Conservation (phyloP, 768 basidiomycete species). For the Leccinum fibrillosum region DNA sequence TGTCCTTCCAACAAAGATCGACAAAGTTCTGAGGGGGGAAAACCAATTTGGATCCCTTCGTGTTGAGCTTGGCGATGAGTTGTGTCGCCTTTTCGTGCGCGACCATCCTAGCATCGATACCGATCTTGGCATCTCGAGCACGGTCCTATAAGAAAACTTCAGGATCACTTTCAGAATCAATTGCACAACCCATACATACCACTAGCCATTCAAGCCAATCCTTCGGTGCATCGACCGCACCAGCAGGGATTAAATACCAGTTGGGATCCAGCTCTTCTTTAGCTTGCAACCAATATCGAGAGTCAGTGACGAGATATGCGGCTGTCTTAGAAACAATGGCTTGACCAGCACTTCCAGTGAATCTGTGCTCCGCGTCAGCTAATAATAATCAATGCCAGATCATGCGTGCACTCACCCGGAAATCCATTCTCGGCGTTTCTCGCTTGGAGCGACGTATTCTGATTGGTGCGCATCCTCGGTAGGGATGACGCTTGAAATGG, state of each 20-base stretch:
- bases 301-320: conserved; percentile 77
- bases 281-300: conserved; percentile 83
- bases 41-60: conserved; percentile 60
- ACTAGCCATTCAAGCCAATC: conserved; percentile 82
- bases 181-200: conserved; percentile 38
- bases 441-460: conserved; percentile 74
- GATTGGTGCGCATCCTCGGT: conserved; percentile 82
- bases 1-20: conserved; percentile 78
- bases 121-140: conserved; percentile 51
- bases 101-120: conserved; percentile 83
- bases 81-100: conserved; percentile 66
- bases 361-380: conserved; percentile 37
- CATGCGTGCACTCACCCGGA: conserved; percentile 54
- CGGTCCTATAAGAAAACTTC: conserved; percentile 33
- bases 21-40: conserved; percentile 84
- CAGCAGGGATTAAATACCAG: conserved; percentile 69
- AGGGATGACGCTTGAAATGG: conserved; percentile 58
- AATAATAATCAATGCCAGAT: conserved; percentile 23
- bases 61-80: conserved; percentile 53
- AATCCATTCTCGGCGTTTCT: conserved; percentile 76
- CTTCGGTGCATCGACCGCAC: conserved; percentile 47
- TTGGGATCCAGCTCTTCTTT: conserved; percentile 63
- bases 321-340: conserved; percentile 63
- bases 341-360: conserved; percentile 64
- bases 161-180: not conserved